phyloP scores from a whole-genome alignment of 208 protist genomes.

The Leishmania major region DNA sequence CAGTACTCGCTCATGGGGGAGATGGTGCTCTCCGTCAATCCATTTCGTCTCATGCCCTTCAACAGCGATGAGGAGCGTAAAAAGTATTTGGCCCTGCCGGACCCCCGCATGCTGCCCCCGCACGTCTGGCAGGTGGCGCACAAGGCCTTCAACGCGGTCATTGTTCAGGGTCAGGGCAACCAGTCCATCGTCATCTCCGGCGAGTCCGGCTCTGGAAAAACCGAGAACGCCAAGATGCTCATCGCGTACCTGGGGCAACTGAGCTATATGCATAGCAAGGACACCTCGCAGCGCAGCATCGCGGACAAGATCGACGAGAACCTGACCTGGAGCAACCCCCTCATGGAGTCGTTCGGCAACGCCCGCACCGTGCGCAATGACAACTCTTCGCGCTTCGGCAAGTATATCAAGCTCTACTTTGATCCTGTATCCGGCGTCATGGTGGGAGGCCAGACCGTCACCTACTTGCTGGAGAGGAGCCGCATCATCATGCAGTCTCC shows the following conservation, averaged over 20 bases:
- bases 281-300: constrained; percentile 59
- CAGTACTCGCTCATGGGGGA: constrained; percentile 93
- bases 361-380: constrained; percentile 91
- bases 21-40: constrained; percentile 95
- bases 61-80: constrained; percentile 80
- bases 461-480: constrained; percentile 95
- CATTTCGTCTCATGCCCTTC: constrained; percentile 85
- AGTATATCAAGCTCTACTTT: constrained; percentile 96
- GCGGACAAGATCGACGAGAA: constrained; percentile 74
- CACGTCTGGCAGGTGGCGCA: constrained; percentile 93
- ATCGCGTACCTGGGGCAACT: constrained; percentile 88
- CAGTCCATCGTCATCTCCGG: constrained; percentile 94
- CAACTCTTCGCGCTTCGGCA: constrained; percentile 96
- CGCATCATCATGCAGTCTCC: constrained; percentile 89
- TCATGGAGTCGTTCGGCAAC: constrained; percentile 96
- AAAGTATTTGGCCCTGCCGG: constrained; percentile 64
- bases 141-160: constrained; percentile 83
- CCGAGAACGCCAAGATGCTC: constrained; percentile 91
- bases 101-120: constrained; percentile 68
- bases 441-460: constrained; percentile 82
- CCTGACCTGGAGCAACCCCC: constrained; percentile 88
- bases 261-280: constrained; percentile 79
- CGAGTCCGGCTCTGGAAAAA: constrained; percentile 96
- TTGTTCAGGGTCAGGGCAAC: constrained; percentile 74
- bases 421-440: constrained; percentile 82